Evolutionary conservation across 345 rosid species (phyloP).

Genomic region (Brassica carinata): DNA sequence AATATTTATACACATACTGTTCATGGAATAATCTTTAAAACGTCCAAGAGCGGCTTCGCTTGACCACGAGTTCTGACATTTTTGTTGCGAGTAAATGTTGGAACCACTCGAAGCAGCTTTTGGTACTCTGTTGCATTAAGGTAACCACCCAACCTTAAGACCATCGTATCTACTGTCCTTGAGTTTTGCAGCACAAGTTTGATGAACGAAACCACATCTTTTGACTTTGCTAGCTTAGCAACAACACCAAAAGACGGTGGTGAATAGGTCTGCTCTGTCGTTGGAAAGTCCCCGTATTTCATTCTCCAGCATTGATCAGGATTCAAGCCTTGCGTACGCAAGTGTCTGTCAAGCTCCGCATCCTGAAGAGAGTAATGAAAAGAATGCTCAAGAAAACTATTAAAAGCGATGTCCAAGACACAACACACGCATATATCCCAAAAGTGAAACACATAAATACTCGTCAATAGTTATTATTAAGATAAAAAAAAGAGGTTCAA

Average conservation of each 20-base stretch:
- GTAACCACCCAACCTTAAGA: neutral
- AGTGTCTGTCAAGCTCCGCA: neutral
- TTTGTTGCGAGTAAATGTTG: neutral
- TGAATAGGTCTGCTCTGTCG: neutral
- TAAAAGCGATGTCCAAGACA: neutral
- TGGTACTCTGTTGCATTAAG: neutral
- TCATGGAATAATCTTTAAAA: neutral
- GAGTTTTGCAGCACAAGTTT: neutral
- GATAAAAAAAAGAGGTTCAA: neutral
- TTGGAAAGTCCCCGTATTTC: neutral
- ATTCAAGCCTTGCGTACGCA: neutral
- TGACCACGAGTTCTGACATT: neutral
- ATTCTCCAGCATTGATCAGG: neutral
- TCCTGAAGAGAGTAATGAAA: neutral
- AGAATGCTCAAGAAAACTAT: neutral
- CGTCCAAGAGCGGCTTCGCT: neutral
- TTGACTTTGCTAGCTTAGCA: neutral
- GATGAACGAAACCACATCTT: neutral
- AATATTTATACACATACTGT: neutral
- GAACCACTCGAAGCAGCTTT: neutral
- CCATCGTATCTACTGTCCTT: neutral
- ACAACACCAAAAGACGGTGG: neutral
- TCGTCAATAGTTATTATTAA: neutral
- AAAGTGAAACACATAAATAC: neutral
- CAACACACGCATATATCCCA: neutral